Evolutionary conservation across 495 filamentous ascomycete species (phyloP).

Genomic region (Penicillium paradoxum): DNA sequence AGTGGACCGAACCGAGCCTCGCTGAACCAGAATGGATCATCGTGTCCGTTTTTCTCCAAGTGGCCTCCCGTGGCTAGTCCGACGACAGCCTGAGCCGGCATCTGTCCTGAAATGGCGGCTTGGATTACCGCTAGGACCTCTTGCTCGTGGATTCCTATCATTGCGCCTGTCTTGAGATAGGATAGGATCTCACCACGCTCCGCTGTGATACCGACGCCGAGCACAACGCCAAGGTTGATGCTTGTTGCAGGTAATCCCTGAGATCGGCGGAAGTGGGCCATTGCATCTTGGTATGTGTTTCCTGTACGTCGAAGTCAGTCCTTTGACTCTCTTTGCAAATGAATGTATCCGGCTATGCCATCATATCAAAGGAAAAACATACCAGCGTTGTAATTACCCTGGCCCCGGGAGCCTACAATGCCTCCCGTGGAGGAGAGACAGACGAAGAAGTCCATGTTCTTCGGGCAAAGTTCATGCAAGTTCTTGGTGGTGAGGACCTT

Average conservation of each 20-base stretch:
- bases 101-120: neutral
- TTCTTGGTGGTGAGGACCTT: too few relatives aligned
- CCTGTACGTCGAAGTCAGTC: too few relatives aligned
- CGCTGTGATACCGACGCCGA: neutral
- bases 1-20: neutral
- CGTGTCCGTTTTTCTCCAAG: neutral
- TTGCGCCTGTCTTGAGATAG: neutral
- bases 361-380: too few relatives aligned
- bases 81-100: neutral
- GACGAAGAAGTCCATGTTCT: too few relatives aligned
- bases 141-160: neutral
- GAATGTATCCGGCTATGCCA: too few relatives aligned
- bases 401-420: too few relatives aligned
- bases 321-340: too few relatives aligned
- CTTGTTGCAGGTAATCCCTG: neutral
- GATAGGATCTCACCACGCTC: neutral
- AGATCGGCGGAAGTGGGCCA: neutral
- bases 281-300: too few relatives aligned
- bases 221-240: neutral
- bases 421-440: too few relatives aligned
- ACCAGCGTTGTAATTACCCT: too few relatives aligned
- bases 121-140: neutral
- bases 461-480: too few relatives aligned
- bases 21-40: neutral
- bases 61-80: neutral